Conservation (phyloP, 176 grass and related monocot genomes). For the Miscanthus lutarioriparius region DNA sequence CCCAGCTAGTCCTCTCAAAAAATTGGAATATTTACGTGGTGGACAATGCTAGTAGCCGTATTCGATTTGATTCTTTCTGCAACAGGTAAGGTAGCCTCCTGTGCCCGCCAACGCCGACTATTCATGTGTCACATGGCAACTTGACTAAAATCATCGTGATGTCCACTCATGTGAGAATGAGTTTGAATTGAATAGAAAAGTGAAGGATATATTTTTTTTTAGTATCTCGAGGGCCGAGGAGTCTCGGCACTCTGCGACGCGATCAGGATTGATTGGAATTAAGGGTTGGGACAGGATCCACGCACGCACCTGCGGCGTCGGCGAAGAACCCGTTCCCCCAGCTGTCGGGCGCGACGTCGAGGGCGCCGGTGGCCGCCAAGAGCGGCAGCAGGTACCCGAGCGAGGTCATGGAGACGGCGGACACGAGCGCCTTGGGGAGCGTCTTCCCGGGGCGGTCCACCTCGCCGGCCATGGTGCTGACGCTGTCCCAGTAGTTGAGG, state of each 20-base stretch:
- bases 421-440: constrained; percentile 60
- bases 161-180: too few species aligned
- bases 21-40: neutral
- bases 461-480: constrained; percentile 83
- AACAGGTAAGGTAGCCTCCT: too few species aligned
- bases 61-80: too few species aligned
- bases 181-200: too few species aligned
- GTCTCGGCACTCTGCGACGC: too few species aligned
- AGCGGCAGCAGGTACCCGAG: constrained; percentile 76
- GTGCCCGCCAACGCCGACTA: neutral
- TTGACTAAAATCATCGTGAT: too few species aligned
- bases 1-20: neutral
- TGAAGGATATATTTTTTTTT: too few species aligned
- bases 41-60: too few species aligned
- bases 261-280: too few species aligned
- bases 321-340: constrained; percentile 81
- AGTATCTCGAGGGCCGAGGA: too few species aligned
- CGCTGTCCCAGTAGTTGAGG: constrained; percentile 89
- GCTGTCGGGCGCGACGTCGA: constrained; percentile 45
- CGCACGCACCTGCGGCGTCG: constrained; percentile 62
- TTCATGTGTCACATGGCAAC: too few species aligned
- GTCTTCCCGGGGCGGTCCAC: constrained; percentile 67
- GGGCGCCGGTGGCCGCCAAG: constrained; percentile 67
- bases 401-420: constrained; percentile 59
- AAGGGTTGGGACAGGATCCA: neutral